Conservation (phyloP, 192 early-diverging fungal genomes). For the Entomortierella chlamydospora region DNA sequence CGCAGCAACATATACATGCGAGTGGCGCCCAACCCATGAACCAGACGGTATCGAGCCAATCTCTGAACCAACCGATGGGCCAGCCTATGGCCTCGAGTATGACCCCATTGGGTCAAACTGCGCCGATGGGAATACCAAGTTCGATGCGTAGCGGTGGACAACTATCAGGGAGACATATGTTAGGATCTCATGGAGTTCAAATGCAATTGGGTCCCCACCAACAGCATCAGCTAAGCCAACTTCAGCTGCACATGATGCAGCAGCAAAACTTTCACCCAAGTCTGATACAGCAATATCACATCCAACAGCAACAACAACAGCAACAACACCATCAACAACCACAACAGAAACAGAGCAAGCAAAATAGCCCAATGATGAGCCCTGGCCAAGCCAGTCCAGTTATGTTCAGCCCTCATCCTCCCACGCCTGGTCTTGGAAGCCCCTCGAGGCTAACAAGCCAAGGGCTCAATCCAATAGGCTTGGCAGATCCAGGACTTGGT, state of each 20-base stretch:
- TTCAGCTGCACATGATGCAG: constrained; percentile 33
- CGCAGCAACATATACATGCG: neutral
- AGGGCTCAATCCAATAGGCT: constrained; percentile 7
- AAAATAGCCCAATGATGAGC: constrained; percentile 40
- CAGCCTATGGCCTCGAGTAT: constrained; percentile 17
- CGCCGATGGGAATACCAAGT: constrained; percentile 8
- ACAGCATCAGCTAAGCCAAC: constrained; percentile 28
- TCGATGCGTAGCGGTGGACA: constrained; percentile 12
- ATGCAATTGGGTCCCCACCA: constrained; percentile 33
- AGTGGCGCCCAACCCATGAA: neutral
- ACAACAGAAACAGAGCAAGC: constrained; percentile 21
- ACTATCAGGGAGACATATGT: constrained; percentile 32
- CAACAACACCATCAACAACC: constrained; percentile 35
- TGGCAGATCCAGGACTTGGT: constrained; percentile 1
- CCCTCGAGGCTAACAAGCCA: neutral
- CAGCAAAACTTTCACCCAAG: constrained; percentile 13
- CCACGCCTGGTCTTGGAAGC: neutral
- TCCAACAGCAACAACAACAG: constrained; percentile 20
- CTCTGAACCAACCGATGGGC: constrained; percentile 3
- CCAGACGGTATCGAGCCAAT: neutral
- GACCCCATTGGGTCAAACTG: constrained; percentile 7
- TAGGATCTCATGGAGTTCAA: constrained; percentile 30
- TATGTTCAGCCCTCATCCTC: constrained; percentile 24
- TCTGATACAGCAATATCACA: constrained; percentile 17
- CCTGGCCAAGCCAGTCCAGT: constrained; percentile 28